phyloP scores from a whole-genome alignment of 1,284 basidiomycete species.

The Cryptococcus sp. region DNA sequence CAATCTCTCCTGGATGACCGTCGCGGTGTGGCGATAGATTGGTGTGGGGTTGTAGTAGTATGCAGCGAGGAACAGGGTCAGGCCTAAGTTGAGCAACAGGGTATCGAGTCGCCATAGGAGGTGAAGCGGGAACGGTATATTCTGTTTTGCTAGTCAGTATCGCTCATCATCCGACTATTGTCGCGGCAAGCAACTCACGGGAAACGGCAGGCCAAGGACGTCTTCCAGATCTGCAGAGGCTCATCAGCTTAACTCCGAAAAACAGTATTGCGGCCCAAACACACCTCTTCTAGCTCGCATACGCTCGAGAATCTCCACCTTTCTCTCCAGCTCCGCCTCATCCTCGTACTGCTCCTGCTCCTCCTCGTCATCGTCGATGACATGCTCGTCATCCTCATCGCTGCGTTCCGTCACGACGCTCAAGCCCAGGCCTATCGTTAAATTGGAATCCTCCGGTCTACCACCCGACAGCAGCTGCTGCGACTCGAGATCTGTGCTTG shows the following conservation, averaged over 20 bases:
- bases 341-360: constrained; percentile 29
- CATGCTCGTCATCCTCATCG: constrained; percentile 14
- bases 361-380: constrained; percentile 15
- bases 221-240: constrained; percentile 44
- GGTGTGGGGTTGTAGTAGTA: constrained; percentile 51
- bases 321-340: constrained; percentile 46
- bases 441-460: constrained; percentile 6
- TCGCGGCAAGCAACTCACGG: constrained; percentile 28
- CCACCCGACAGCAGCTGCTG: background rate
- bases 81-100: constrained; percentile 52
- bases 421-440: constrained; percentile 2
- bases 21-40: constrained; percentile 38
- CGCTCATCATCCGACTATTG: background rate
- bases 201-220: constrained; percentile 48
- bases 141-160: constrained; percentile 26
- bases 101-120: constrained; percentile 53
- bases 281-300: constrained; percentile 46
- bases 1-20: background rate
- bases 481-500: background rate
- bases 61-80: constrained; percentile 51
- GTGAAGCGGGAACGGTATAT: constrained; percentile 50
- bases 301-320: constrained; percentile 48
- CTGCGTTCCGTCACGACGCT: constrained; percentile 16
- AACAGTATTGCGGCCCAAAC: constrained; percentile 1
- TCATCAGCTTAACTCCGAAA: background rate